phyloP scores from a whole-genome alignment of 306 rosid genomes.

The Prunus fruticosa region DNA sequence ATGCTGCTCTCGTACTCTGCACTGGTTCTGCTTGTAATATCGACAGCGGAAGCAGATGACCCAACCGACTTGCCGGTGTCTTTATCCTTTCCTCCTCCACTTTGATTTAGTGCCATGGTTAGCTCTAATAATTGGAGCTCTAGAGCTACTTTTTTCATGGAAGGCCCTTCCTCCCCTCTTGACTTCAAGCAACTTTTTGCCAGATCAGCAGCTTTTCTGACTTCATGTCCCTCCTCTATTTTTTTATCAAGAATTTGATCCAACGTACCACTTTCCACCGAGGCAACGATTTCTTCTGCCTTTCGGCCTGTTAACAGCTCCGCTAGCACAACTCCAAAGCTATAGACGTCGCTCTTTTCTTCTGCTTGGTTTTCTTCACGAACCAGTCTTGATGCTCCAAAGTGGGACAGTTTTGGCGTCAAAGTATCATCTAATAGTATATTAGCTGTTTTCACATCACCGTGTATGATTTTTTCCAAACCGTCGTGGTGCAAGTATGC shows the following conservation, averaged over 20 bases:
- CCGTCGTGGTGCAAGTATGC: slow-evolving; percentile 9
- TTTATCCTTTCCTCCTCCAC: too few relatives aligned
- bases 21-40: too few relatives aligned
- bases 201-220: background rate
- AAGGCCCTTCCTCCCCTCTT: background rate
- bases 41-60: too few relatives aligned
- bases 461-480: background rate
- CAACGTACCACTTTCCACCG: background rate
- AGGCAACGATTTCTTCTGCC: background rate
- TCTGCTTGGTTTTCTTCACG: too few relatives aligned
- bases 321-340: too few relatives aligned
- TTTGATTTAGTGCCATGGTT: too few relatives aligned
- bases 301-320: too few relatives aligned
- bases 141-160: background rate
- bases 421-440: slow-evolving; percentile 15
- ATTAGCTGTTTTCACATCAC: slow-evolving; percentile 17
- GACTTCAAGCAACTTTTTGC: background rate
- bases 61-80: too few relatives aligned
- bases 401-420: too few relatives aligned
- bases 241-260: background rate
- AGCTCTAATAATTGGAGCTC: background rate
- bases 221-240: background rate
- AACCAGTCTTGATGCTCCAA: too few relatives aligned
- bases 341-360: too few relatives aligned
- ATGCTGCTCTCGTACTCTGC: too few relatives aligned